These are phyloP conservation scores for Arthrobotrys entomopaga DNA, from an alignment of 2,329 filamentous ascomycete species.

Conservation along the genomic window DNA sequence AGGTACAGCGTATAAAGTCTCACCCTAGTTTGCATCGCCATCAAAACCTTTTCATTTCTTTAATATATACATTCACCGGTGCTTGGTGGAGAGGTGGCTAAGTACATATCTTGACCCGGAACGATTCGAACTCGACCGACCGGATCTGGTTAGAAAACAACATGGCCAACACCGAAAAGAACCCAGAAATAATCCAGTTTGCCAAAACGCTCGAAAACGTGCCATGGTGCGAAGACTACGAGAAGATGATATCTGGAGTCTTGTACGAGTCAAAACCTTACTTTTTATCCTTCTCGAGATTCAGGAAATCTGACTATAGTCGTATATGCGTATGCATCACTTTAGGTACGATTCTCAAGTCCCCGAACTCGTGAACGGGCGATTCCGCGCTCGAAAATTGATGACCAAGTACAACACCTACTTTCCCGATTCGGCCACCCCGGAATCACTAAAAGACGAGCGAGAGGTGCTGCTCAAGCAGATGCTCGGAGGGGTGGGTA, in stretches of 20 bases:
- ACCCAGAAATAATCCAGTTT: constrained; percentile 63
- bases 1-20: too few species aligned
- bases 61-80: too few species aligned
- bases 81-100: too few species aligned
- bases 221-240: constrained; percentile 71
- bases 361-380: constrained; percentile 66
- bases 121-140: too few species aligned
- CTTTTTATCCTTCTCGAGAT: neutral
- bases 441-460: constrained; percentile 62
- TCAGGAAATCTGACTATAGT: neutral
- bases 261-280: constrained; percentile 63
- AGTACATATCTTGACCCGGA: too few species aligned
- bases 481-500: constrained; percentile 67
- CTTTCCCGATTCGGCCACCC: constrained; percentile 66
- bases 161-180: constrained; percentile 64
- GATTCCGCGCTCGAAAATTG: constrained; percentile 68
- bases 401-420: constrained; percentile 70
- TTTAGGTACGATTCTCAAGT: constrained; percentile 66
- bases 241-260: constrained; percentile 73
- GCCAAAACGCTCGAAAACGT: constrained; percentile 67
- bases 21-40: too few species aligned
- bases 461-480: constrained; percentile 66
- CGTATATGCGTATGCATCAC: too few species aligned
- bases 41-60: too few species aligned
- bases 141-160: neutral